Evolutionary conservation across 345 rosid species (phyloP), one percentile per base, ranked within the genome.

Genomic region (Brassica rapa): DNA sequence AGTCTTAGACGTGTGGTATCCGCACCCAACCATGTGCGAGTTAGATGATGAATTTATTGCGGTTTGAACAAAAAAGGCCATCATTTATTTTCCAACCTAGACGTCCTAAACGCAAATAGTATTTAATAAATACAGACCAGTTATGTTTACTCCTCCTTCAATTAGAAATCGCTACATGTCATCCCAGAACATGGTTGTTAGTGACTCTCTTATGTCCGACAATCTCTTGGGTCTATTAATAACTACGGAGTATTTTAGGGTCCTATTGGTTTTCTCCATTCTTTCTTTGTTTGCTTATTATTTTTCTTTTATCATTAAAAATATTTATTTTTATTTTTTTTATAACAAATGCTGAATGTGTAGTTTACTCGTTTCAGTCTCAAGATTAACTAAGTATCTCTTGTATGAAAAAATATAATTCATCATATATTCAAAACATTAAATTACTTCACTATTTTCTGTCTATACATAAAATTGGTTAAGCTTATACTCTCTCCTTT

Each of bases 31-130:
- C 81, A 78, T 78, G 77, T 71, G 81, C 61, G 37, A 71, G 76
- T 64, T 77, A 56, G 81, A 77, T 77, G 81, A 65, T 27, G 67
- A 56, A 78, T 78, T 77, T 39, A 78, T 56, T 78, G 81, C 53
- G 46, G 72, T 64, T 71, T 56, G 71, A 65, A 65, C 23, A 55
- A 55, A 29, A 57, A 78, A 16, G 5, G 35, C 33, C 61, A 7
- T 56, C 61, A 65, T 55, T 46, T 56, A 71, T 29, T 65, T 64
- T 19, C 35, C 66, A 41, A 78, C 62, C 65, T 23, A 25, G 24
- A 53, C 65, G 71, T 71, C 66, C 55, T 64, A 25, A 27, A 23
- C 46, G 32, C 76, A 70, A 51, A 51, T 53, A 27, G 30, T 27
- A 63, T 35, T 49, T 9, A 62, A 35, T 77, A 56, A 77, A 64